Base-by-base conservation (phyloP, 2,329 filamentous ascomycete genomes). In the Fusarium sp. region DNA sequence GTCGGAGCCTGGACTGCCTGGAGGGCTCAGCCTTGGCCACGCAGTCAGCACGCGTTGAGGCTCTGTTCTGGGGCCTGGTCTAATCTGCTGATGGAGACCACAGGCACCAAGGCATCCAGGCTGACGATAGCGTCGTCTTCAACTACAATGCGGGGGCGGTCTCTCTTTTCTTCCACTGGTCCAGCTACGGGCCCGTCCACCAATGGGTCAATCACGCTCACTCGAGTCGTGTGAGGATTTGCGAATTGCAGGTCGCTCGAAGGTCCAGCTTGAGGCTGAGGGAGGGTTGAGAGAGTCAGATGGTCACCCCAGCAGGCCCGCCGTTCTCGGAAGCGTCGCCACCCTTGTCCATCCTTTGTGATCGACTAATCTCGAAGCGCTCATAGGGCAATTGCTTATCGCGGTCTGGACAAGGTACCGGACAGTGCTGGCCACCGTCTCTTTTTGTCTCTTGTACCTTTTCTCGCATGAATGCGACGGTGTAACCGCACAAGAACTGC, bases 361-460 rank as follows among this genome's bases (percentile, higher is more conserved):
- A 68, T 66, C 64, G 69, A 61, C 74, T 64, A 76, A 73, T 75
- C 64, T n/a, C n/a, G 29, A 57, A 35, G 29, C 27, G 48, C 59
- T 71, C 6, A 76, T 76, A 73, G 74, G 74, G 41, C 69, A 64
- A 75, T 75, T 35, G 18, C 74, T 76, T 76, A 76, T 76, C 74
- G 63, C 43, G 27, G 59, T 65, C 54, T 62, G 45, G 16, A 24
- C n/a, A 31, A 58, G 35, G 61, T 64, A 64, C 61, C 43, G 22
- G 14, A 56, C 54, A 57, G 68, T 59, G 68, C 63, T 66, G 64
- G 60, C 72, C 72, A 64, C 52, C 18, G 29, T 71, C 62, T 64
- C 50, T 43, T 39, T 24, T 16, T 58, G 7, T 11, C 14, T 39
- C 74, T 64, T 69, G 27, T 73, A 59, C 66, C 50, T 59, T 50